Conservation (phyloP, 495 filamentous ascomycete genomes). For the Trichodelitschia bisporula region DNA sequence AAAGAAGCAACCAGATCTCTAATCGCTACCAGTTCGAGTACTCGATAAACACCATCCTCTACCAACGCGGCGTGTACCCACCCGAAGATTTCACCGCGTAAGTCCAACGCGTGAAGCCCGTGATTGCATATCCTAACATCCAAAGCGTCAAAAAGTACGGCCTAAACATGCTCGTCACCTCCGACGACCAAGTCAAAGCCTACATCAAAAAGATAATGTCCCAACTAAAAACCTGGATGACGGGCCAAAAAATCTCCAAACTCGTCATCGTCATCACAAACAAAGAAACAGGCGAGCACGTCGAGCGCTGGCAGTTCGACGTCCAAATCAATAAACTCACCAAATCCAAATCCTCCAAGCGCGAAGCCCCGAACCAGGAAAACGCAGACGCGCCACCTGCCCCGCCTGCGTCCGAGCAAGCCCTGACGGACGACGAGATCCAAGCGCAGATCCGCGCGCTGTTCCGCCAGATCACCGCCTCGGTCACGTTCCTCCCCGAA, state of each 20-base stretch:
- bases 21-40: slow-evolving; percentile 37
- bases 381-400: slow-evolving; percentile 20
- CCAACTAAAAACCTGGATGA: slow-evolving; percentile 89
- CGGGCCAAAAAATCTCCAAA: slow-evolving; percentile 84
- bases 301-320: slow-evolving; percentile 97
- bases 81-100: slow-evolving; percentile 92
- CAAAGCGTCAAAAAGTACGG: slow-evolving; percentile 91
- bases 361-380: slow-evolving; percentile 31
- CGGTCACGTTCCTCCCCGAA: slow-evolving; percentile 87
- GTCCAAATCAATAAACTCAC: too few relatives aligned
- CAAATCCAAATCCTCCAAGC: slow-evolving; percentile 26
- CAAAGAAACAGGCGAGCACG: slow-evolving; percentile 87
- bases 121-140: background rate
- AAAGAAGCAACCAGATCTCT: slow-evolving; percentile 1
- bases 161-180: slow-evolving; percentile 90
- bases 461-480: slow-evolving; percentile 94
- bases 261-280: slow-evolving; percentile 86
- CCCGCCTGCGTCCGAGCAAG: slow-evolving; percentile 29
- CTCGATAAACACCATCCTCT: slow-evolving; percentile 86
- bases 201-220: slow-evolving; percentile 99
- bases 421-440: slow-evolving; percentile 85
- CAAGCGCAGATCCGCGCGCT: slow-evolving; percentile 86
- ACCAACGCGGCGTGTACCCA: slow-evolving; percentile 86
- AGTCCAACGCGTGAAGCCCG: slow-evolving; percentile 12
- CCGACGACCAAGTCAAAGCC: slow-evolving; percentile 92